Evolutionary conservation across 805 yeast species (phyloP).

Genomic region (Saturnispora sekii): DNA sequence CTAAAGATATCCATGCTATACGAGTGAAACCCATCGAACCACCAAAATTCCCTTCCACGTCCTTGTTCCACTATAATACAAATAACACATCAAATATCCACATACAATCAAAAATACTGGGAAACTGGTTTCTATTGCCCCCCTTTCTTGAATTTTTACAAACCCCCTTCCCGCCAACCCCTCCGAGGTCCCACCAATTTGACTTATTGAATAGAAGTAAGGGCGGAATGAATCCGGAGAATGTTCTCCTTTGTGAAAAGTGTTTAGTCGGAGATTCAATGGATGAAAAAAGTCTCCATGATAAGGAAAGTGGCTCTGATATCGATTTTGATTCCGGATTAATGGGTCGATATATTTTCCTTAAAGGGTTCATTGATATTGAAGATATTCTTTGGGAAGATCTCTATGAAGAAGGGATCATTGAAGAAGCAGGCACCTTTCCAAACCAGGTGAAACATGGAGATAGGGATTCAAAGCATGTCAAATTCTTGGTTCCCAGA

Average conservation of each 20-base stretch:
- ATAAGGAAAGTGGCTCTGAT: constrained; percentile 23
- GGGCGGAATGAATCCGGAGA: constrained; percentile 25
- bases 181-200: constrained; percentile 15
- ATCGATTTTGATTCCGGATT: constrained; percentile 22
- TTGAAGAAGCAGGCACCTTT: constrained; percentile 6
- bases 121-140: constrained; percentile 29
- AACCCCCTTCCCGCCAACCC: constrained; percentile 28
- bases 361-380: constrained; percentile 24
- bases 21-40: constrained; percentile 10
- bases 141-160: constrained; percentile 27
- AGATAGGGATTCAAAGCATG: background rate
- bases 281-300: constrained; percentile 10
- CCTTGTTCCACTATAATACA: constrained; percentile 22
- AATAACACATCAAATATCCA: constrained; percentile 21
- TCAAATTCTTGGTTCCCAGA: constrained; percentile 4
- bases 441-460: too few species aligned
- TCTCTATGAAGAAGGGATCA: constrained; percentile 2
- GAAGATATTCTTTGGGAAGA: constrained; percentile 19
- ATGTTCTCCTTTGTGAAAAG: constrained; percentile 22
- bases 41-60: constrained; percentile 24
- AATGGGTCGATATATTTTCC: constrained; percentile 21
- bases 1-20: background rate
- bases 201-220: constrained; percentile 8
- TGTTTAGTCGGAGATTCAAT: constrained; percentile 13
- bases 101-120: constrained; percentile 20